Percentiles rank a stretch among this genome's conserved stretches.
phyloP scores from a whole-genome alignment of 768 basidiomycete genomes.

The Brasilioporus rufonigricans region DNA sequence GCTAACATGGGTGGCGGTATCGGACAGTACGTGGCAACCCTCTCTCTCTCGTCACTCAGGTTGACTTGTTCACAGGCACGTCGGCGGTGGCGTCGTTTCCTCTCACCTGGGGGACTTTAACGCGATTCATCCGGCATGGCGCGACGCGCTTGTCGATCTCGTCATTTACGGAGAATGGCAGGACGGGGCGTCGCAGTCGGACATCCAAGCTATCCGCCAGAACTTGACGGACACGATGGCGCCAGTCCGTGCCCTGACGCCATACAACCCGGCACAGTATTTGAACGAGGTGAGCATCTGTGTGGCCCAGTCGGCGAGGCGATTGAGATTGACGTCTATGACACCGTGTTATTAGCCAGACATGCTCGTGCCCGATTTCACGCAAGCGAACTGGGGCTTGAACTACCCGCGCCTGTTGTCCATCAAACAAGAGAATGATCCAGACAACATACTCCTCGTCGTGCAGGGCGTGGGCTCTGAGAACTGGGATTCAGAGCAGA shows the following conservation, averaged over 20 bases:
- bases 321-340: not conserved
- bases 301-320: not conserved
- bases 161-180: not conserved
- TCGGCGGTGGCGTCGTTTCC: not conserved
- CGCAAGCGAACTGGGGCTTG: not conserved
- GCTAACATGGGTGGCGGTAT: not conserved
- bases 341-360: no score
- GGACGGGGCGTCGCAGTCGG: not conserved
- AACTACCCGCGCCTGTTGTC: not conserved
- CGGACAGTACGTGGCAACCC: not conserved
- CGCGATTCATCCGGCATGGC: not conserved
- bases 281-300: not conserved
- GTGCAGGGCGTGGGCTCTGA: not conserved
- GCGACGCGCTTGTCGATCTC: not conserved
- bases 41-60: not conserved
- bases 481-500: not conserved
- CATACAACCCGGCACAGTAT: not conserved
- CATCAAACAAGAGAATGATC: not conserved
- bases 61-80: not conserved
- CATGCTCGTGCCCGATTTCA: not conserved
- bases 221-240: not conserved
- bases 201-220: not conserved
- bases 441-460: not conserved
- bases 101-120: not conserved
- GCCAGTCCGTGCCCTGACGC: not conserved